A percentile compares a stretch with the other conserved stretches of the same genome.
Evolutionary conservation across 2,329 filamentous ascomycete genomes (phyloP).

Genomic region (Ophiostoma montium): DNA sequence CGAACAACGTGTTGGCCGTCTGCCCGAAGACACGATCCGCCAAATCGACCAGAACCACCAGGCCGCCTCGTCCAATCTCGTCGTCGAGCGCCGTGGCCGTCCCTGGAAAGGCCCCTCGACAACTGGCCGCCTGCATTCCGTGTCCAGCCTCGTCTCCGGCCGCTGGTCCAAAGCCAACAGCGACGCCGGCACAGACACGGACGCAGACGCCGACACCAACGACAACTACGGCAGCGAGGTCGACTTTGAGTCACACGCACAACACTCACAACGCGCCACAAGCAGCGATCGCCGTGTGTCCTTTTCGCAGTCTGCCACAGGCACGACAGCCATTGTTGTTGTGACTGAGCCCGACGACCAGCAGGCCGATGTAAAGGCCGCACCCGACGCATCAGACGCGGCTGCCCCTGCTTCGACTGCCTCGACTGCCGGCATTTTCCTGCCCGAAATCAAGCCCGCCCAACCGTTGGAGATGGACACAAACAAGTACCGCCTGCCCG

Average conservation of each 20-base stretch:
- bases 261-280: too few relatives aligned
- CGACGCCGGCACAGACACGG: constrained; percentile 6
- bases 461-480: constrained; percentile 51
- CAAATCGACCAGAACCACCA: constrained; percentile 55
- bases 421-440: constrained; percentile 20
- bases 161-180: constrained; percentile 2
- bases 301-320: not conserved
- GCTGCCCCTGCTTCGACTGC: not conserved
- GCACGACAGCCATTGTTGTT: constrained; percentile 6
- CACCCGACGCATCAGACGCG: not conserved
- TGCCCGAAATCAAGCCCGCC: constrained; percentile 37
- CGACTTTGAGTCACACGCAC: not conserved
- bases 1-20: constrained; percentile 47
- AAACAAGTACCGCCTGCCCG: constrained; percentile 60
- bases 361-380: not conserved
- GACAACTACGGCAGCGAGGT: constrained; percentile 6
- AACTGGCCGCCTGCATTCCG: constrained; percentile 15
- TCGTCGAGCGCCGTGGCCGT: constrained; percentile 51
- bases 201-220: constrained; percentile 16
- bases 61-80: constrained; percentile 34
- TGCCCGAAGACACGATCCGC: constrained; percentile 55
- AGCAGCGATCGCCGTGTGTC: not conserved
- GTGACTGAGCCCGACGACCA: constrained; percentile 6
- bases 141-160: constrained; percentile 16
- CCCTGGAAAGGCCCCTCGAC: constrained; percentile 55